Evolutionary conservation across 129 eudicot species (phyloP).

Genomic region (Centella asiatica): DNA sequence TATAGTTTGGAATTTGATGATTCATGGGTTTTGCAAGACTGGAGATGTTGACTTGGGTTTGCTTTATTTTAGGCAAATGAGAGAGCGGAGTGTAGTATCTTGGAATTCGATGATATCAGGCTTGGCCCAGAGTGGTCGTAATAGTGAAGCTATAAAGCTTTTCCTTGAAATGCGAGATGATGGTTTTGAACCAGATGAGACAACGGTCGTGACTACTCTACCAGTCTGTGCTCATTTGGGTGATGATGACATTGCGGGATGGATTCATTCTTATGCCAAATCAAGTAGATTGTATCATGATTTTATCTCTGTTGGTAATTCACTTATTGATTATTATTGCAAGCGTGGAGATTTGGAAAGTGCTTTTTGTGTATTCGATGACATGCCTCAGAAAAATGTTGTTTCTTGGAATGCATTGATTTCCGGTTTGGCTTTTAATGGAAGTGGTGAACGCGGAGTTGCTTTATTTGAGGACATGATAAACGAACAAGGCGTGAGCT

Average conservation of each 20-base stretch:
- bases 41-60: slow-evolving; percentile 61
- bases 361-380: slow-evolving; percentile 42
- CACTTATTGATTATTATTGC: slow-evolving; percentile 61
- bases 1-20: slow-evolving; percentile 71
- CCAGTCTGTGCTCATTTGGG: slow-evolving; percentile 78
- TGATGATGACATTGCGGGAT: slow-evolving; percentile 32
- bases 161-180: slow-evolving; percentile 49
- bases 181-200: slow-evolving; percentile 60
- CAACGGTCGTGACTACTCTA: slow-evolving; percentile 55
- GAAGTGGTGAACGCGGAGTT: slow-evolving; percentile 58
- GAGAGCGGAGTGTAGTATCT: slow-evolving; percentile 48
- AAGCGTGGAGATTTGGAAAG: slow-evolving; percentile 53
- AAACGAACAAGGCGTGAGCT: slow-evolving; percentile 27
- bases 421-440: slow-evolving; percentile 77
- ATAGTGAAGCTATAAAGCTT: slow-evolving; percentile 51
- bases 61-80: slow-evolving; percentile 50
- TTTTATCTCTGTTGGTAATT: slow-evolving; percentile 54
- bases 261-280: slow-evolving; percentile 52
- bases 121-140: slow-evolving; percentile 42
- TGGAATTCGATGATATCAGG: slow-evolving; percentile 78
- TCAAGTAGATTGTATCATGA: slow-evolving; percentile 40
- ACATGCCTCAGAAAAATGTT: slow-evolving; percentile 54
- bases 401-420: slow-evolving; percentile 78
- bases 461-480: slow-evolving; percentile 67
- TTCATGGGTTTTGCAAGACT: slow-evolving; percentile 49